Evolutionary conservation across 495 filamentous ascomycete genomes (phyloP), one percentile per base, ranked within the genome.

Genomic region (Lasiosphaeria miniovina): DNA sequence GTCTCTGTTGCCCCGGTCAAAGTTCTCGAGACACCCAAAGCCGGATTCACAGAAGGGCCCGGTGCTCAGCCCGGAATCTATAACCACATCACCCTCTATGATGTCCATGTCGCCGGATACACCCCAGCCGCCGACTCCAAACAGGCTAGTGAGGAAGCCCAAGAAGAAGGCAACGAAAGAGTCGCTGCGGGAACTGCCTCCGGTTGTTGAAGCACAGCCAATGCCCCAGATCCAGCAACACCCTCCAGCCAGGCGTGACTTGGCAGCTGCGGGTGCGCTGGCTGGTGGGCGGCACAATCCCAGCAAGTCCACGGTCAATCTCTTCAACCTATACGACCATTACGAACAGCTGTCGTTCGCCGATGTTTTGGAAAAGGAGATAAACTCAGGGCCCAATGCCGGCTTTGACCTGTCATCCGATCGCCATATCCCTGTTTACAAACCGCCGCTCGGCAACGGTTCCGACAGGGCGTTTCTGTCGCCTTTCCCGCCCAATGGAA

Each of bases 311-410:
- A 63, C 65, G 32, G 58, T 61, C 6, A 68, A 72, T 6, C 59
- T 79, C 9, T 63, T 75, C 43, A 71, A 77, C 36, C 70, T 82
- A 7, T 82, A 84, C 60, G 72, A 82, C 52, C 76, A 81, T 62
- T 83, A 84, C 60, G 80, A 84, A 55, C 74, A 79, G 60, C 73
- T 75, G 61, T 72, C 77, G 3, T 77, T 80, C 49, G 69, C 72
- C 4, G 61, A 75, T 36, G 66, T 67, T 9, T 60, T 81, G 63
- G 72, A 66, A n/a, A 67, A 69, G 57, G 72, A 71, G 3, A 36
- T 57, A 9, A 60, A 52, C 0, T 59, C 60, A 36, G 17, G 4
- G 31, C 12, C n/a, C 34, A 57, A 58, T 54, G 31, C 50, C 50
- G 32, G 11, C 31, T 32, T 55, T 15, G 58, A 48, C 7, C 58